Percentiles rank a stretch among this genome's conserved stretches.
phyloP scores from a whole-genome alignment of 129 eudicot species.

The Tagetes erecta region DNA sequence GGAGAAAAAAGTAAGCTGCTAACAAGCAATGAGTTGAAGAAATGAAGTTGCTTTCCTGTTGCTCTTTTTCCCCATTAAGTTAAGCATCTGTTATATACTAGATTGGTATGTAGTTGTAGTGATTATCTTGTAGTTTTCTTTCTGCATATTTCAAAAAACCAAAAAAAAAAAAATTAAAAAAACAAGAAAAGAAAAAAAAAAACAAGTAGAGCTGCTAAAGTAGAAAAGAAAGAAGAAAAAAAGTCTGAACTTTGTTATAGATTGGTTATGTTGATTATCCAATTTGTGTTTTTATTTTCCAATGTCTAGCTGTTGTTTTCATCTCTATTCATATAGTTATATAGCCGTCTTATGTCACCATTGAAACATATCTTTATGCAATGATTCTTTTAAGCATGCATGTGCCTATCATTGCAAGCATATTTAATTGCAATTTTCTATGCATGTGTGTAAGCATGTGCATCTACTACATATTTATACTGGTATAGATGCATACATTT shows the following conservation, averaged over 20 bases:
- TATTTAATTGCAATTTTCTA: too few species aligned
- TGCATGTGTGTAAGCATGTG: background rate
- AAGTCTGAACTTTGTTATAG: slow-evolving; percentile 14
- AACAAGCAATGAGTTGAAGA: slow-evolving; percentile 11
- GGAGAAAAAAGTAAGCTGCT: slow-evolving; percentile 15
- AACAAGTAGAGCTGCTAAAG: background rate
- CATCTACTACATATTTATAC: too few species aligned
- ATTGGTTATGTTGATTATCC: slow-evolving; percentile 10
- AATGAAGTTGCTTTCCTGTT: slow-evolving; percentile 8
- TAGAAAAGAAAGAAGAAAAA: background rate
- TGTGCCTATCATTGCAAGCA: background rate
- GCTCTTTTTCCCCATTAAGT: background rate
- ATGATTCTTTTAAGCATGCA: background rate
- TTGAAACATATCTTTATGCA: too few species aligned
- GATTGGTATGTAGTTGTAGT: slow-evolving; percentile 16
- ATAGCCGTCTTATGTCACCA: too few species aligned
- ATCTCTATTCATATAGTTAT: background rate
- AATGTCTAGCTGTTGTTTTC: background rate
- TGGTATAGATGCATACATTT: too few species aligned
- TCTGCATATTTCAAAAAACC: slow-evolving; percentile 15
- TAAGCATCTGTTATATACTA: slow-evolving; percentile 23
- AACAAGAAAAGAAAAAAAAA: background rate
- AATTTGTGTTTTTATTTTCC: slow-evolving; percentile 5
- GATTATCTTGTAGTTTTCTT: slow-evolving; percentile 10
- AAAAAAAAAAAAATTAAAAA: background rate